Evolutionary conservation across 192 early-diverging fungal genomes (phyloP), one percentile per base, ranked within the genome.

Genomic region (Spinellus fusiger): DNA sequence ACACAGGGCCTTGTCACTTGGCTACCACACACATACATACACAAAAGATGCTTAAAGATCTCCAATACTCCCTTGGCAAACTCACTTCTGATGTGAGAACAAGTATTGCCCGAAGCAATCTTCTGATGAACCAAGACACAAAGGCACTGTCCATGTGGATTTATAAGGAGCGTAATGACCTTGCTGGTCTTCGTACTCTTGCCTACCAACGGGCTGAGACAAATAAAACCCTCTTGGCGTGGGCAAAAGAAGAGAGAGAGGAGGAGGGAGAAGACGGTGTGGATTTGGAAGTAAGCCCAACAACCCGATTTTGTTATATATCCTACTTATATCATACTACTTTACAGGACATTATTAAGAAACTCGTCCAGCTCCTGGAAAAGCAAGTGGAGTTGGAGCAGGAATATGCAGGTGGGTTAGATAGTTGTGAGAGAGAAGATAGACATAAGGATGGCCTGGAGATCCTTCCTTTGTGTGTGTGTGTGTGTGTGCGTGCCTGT

Each of bases 331-430:
- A 59, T 48, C 0, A 15, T 54, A 28, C n/a, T n/a, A 47, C 35
- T 33, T 61, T 49, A 56, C 35, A 73, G 53, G 71, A 73, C 38
- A 60, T 73, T 65, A 35, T 61, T 18, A 65, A 58, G 49, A 73
- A 73, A 29, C 47, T 73, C 20, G 40, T 40, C 37, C 49, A 55
- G 16, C 35, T 73, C 18, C 16, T 73, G 22, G 56, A 68, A 25
- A 73, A 73, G 23, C 65, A 68, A 35, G 50, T 61, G 6, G 61
- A 73, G 50, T 50, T 73, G 18, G 71, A 66, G 28, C 52, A 61
- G 26, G 35, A 64, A 15, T 73, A 58, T 65, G 65, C 71, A 28
- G 54, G 71, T 68, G 68, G 68, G 28, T 27, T 28, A 15, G 20
- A 47, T 47, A 25, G 10, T 27, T 35, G n/a, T n/a, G n/a, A n/a